phyloP scores from a whole-genome alignment of 78 protist species.

The Acrasis kona region DNA sequence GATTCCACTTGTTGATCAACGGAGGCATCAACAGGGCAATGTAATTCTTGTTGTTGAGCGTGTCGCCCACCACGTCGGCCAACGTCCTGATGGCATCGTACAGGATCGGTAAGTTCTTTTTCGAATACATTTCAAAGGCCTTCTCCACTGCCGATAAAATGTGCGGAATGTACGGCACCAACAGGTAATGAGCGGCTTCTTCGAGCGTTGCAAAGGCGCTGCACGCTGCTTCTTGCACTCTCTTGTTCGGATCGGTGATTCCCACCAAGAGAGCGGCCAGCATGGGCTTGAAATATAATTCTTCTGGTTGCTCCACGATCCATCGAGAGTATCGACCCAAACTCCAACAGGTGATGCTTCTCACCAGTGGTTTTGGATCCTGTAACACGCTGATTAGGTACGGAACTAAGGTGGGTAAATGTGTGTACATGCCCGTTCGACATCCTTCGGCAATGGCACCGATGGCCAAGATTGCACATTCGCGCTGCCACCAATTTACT shows the following conservation, averaged over 20 bases:
- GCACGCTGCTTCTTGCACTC: conserved; percentile 84
- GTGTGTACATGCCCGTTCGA: not conserved
- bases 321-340: not conserved
- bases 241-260: conserved; percentile 54
- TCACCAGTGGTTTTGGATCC: conserved; percentile 2
- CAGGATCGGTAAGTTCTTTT: conserved; percentile 60
- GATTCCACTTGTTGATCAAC: conserved; percentile 48
- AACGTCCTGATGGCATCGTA: conserved; percentile 72
- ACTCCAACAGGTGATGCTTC: not conserved
- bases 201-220: conserved; percentile 70
- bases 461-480: conserved; percentile 6
- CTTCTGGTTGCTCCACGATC: not conserved
- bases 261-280: conserved; percentile 43
- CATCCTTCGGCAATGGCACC: conserved; percentile 23
- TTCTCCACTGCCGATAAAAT: conserved; percentile 36
- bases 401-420: not conserved
- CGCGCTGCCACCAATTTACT: not conserved
- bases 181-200: conserved; percentile 41
- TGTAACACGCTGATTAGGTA: not conserved
- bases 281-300: not conserved
- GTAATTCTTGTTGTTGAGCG: conserved; percentile 43
- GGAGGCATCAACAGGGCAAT: conserved; percentile 53
- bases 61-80: conserved; percentile 54
- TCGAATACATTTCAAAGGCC: conserved; percentile 58
- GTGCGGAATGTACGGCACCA: conserved; percentile 36